Evolutionary conservation across 2,329 filamentous ascomycete species (phyloP), one percentile per base, ranked within the genome.

Genomic region (Tolypocladium inflatum): DNA sequence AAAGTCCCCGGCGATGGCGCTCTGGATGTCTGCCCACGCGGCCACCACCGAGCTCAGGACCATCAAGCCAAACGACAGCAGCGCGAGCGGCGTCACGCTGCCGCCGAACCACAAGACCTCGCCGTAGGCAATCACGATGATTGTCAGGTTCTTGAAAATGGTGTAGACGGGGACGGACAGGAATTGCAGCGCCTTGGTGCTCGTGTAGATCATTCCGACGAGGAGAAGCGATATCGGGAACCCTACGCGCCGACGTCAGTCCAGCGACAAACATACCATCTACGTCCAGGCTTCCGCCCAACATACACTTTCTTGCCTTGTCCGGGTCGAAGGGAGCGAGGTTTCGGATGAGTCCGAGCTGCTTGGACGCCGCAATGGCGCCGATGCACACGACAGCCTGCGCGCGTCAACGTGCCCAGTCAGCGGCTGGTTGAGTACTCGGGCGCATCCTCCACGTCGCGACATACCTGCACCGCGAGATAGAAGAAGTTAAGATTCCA

Each of bases 111-210:
- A 97, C 57, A 99, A 82, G 39, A 97, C 93, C 76, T 99, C 94
- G 65, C 94, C 94, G 66, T 99, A 99, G 57, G 94, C 94, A 69
- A 97, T 97, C 63, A 97, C 85, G 68, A 97, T 97, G 73, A 96
- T 99, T 60, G 94, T 97, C 79, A 99, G 76, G 78, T 99, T 99
- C 83, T 99, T 99, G 83, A 99, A 99, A 72, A 99, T 99, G 57
- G 94, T 99, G 78, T 99, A 99, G 35, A 99, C 94, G 30, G 94
- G 94, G 58, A 99, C 96, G 39, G 92, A 97, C 61, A 99, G 88
- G 76, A 87, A 97, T 75, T 97, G 91, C 51, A 99, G 85, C 23
- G 94, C 91, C 79, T 97, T 97, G 67, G 90, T 94, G 69, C 91
- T 87, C 57, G 94, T 97, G 77, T 97, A 99, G 75, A 99, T 97